These are phyloP conservation scores for Fusarium sp. DNA, from an alignment of 2,329 filamentous ascomycete genomes.

Conservation along the genomic window DNA sequence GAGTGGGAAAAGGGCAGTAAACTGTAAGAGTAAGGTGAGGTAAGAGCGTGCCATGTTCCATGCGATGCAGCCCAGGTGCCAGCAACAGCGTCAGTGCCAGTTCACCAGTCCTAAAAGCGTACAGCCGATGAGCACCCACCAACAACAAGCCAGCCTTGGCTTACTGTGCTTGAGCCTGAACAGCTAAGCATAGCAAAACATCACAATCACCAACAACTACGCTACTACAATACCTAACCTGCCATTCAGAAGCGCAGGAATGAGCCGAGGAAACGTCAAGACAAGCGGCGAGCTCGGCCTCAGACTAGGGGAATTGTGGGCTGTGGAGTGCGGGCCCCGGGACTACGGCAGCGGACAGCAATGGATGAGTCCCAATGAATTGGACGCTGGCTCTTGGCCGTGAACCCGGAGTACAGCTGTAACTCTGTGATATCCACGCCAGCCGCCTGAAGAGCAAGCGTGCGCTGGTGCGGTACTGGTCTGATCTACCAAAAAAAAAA, in stretches of 20 bases:
- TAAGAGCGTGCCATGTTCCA: conserved; percentile 34
- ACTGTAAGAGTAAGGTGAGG: conserved; percentile 21
- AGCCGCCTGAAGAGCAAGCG: neutral
- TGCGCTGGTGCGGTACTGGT: conserved; percentile 30
- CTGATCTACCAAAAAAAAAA: conserved; percentile 20
- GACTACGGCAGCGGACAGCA: conserved; percentile 43
- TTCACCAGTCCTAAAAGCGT: conserved; percentile 34
- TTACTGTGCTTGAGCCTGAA: neutral
- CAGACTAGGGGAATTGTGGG: conserved; percentile 35
- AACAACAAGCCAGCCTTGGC: conserved; percentile 8
- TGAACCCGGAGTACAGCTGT: conserved; percentile 40
- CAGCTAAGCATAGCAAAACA: conserved; percentile 13
- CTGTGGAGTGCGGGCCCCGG: conserved; percentile 41
- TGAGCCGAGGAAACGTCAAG: conserved; percentile 34
- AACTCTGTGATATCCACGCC: conserved; percentile 13
- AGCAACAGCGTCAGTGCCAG: conserved; percentile 27
- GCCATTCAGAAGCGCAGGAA: conserved; percentile 33
- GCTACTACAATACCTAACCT: conserved; percentile 7
- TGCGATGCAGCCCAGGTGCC: conserved; percentile 24
- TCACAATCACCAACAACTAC: conserved; percentile 17
- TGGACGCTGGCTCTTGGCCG: conserved; percentile 34
- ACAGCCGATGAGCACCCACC: conserved; percentile 31
- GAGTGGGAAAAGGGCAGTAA: neutral
- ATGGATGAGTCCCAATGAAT: conserved; percentile 38
- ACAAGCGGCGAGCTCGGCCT: conserved; percentile 32